Conservation (phyloP, 257 asterid species). For the Rauvolfia tetraphylla region DNA sequence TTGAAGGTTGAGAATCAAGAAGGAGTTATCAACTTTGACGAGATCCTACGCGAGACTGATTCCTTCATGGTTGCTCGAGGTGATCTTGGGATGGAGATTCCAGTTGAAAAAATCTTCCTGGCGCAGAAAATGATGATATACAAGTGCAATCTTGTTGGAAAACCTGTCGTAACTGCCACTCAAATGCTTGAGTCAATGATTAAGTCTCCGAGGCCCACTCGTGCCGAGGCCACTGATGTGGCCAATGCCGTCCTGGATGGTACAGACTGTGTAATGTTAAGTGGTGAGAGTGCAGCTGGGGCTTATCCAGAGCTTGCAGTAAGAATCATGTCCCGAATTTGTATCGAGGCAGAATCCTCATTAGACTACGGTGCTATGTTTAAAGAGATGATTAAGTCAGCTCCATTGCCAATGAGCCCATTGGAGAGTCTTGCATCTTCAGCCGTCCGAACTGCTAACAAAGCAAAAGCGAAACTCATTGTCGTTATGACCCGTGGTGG, state of each 20-base stretch:
- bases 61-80: slow-evolving; percentile 96
- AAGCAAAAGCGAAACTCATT: slow-evolving; percentile 63
- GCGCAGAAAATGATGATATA: slow-evolving; percentile 94
- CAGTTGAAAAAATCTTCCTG: slow-evolving; percentile 79
- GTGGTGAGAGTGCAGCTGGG: slow-evolving; percentile 94
- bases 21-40: slow-evolving; percentile 81
- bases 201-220: slow-evolving; percentile 89
- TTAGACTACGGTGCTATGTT: slow-evolving; percentile 66
- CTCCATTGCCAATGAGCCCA: slow-evolving; percentile 90
- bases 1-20: slow-evolving; percentile 87
- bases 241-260: slow-evolving; percentile 91
- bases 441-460: slow-evolving; percentile 75
- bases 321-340: slow-evolving; percentile 68
- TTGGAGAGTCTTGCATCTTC: slow-evolving; percentile 76
- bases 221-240: slow-evolving; percentile 92
- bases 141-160: slow-evolving; percentile 81
- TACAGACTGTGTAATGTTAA: slow-evolving; percentile 85
- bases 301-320: slow-evolving; percentile 82
- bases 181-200: slow-evolving; percentile 97
- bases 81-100: slow-evolving; percentile 92
- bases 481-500: slow-evolving; percentile 89
- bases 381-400: slow-evolving; percentile 65
- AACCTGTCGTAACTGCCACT: slow-evolving; percentile 88
- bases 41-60: slow-evolving; percentile 79
- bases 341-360: slow-evolving; percentile 80